These are phyloP conservation scores for Eutrema japonicum DNA, from an alignment of 345 rosid species.

Conservation along the genomic window DNA sequence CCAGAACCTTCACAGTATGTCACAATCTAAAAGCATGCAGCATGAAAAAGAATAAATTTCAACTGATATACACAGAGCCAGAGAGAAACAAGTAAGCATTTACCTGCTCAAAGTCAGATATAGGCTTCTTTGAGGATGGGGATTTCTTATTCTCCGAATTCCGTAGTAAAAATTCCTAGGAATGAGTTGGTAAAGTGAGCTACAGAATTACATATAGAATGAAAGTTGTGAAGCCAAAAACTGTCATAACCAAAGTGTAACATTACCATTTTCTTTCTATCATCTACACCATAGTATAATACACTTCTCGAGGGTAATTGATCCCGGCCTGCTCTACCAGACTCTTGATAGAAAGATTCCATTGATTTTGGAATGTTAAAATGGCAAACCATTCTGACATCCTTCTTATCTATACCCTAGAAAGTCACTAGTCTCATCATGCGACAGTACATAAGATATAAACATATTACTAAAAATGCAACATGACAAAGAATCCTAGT, in stretches of 20 bases:
- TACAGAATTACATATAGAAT: conserved; percentile 22
- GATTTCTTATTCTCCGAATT: conserved; percentile 65
- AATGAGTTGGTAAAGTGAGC: conserved; percentile 31
- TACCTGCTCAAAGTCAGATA: conserved; percentile 77
- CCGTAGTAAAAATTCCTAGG: conserved; percentile 82
- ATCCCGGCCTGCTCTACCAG: conserved; percentile 99
- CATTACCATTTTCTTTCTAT: conserved; percentile 80
- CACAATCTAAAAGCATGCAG: conserved; percentile 65
- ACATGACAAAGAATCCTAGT: conserved; percentile 20
- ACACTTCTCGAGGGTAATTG: conserved; percentile 81
- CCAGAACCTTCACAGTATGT: conserved; percentile 90
- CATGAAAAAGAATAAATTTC: conserved; percentile 25
- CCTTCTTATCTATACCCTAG: conserved; percentile 95
- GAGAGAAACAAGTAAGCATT: conserved; percentile 26
- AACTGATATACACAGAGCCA: conserved; percentile 16
- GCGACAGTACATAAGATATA: conserved; percentile 1
- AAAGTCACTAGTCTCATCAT: conserved; percentile 39
- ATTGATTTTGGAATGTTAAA: conserved; percentile 91
- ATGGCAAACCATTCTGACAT: conserved; percentile 94
- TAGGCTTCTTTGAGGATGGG: conserved; percentile 63
- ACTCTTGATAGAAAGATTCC: conserved; percentile 99
- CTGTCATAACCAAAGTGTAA: conserved; percentile 18
- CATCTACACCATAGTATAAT: conserved; percentile 91
- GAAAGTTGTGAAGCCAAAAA: conserved; percentile 23
- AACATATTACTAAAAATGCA: neutral